Evolutionary conservation across 2,329 filamentous ascomycete genomes (phyloP).

Genomic region (Mycosphaerella sp.): DNA sequence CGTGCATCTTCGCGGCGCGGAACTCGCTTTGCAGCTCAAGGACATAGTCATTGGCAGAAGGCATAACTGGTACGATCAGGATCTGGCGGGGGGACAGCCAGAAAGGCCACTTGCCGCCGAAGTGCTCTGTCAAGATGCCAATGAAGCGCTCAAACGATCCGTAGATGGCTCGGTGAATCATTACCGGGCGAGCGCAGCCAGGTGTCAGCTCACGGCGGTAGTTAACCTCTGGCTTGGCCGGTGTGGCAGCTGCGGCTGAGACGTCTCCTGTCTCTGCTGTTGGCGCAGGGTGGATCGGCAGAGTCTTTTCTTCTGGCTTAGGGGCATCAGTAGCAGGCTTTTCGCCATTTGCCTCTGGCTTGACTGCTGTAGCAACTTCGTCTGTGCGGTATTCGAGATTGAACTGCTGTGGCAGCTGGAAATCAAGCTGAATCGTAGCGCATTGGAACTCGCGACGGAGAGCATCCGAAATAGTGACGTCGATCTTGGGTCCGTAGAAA

Average conservation of each 20-base stretch:
- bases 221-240: conserved; percentile 28
- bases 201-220: conserved; percentile 51
- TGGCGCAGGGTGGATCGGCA: conserved; percentile 32
- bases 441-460: conserved; percentile 80
- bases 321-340: conserved; percentile 31
- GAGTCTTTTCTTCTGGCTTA: conserved; percentile 34
- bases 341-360: conserved; percentile 18
- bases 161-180: conserved; percentile 77
- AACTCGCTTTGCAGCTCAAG: conserved; percentile 65
- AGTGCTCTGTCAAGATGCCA: conserved; percentile 76
- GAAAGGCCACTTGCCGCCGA: conserved; percentile 82
- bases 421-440: conserved; percentile 91
- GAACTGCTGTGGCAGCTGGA: conserved; percentile 79
- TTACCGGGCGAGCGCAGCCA: conserved; percentile 72
- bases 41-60: conserved; percentile 64
- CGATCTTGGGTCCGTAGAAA: conserved; percentile 98
- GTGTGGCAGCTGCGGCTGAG: conserved; percentile 24
- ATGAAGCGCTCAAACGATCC: conserved; percentile 64
- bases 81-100: conserved; percentile 82
- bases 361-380: conserved; percentile 46
- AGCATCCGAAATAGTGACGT: conserved; percentile 88
- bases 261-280: conserved; percentile 15
- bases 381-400: conserved; percentile 78
- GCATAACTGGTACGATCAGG: conserved; percentile 70
- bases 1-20: conserved; percentile 59